phyloP scores from a whole-genome alignment of 2,329 filamentous ascomycete genomes.

The Elsinoe perseae region DNA sequence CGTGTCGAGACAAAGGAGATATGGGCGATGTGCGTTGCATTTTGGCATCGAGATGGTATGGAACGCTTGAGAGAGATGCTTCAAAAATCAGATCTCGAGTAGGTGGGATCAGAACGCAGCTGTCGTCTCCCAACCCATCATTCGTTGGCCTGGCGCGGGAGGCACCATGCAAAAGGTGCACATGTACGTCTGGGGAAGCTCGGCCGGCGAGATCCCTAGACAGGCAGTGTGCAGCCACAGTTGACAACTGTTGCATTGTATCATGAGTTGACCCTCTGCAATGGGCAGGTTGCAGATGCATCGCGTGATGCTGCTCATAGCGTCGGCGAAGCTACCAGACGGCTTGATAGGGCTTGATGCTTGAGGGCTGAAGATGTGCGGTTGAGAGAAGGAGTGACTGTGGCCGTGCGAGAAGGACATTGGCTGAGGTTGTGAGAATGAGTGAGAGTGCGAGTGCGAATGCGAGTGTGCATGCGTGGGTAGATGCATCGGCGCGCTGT shows the following conservation, averaged over 20 bases:
- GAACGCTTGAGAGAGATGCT: background rate
- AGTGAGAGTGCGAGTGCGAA: conserved; percentile 1
- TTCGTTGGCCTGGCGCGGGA: background rate
- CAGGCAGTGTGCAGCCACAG: conserved; percentile 56
- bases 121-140: conserved; percentile 13
- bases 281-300: conserved; percentile 51
- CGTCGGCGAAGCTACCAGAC: conserved; percentile 14
- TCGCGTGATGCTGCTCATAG: conserved; percentile 35
- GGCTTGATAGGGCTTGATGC: conserved; percentile 13
- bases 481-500: conserved; percentile 9
- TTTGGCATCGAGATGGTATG: background rate
- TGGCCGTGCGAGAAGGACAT: conserved; percentile 14
- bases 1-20: conserved; percentile 8
- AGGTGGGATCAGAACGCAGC: conserved; percentile 19
- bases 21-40: background rate
- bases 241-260: conserved; percentile 57
- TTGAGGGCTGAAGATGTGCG: conserved; percentile 11
- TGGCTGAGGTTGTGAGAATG: conserved; percentile 6
- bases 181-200: conserved; percentile 41
- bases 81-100: conserved; percentile 15
- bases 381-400: conserved; percentile 15
- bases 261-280: conserved; percentile 49
- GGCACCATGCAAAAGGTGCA: conserved; percentile 41
- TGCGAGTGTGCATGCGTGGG: conserved; percentile 16
- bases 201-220: conserved; percentile 45